Evolutionary conservation across 306 rosid species (phyloP), one percentile per base, ranked within the genome.

Genomic region (Gynostemma pentaphyllum): DNA sequence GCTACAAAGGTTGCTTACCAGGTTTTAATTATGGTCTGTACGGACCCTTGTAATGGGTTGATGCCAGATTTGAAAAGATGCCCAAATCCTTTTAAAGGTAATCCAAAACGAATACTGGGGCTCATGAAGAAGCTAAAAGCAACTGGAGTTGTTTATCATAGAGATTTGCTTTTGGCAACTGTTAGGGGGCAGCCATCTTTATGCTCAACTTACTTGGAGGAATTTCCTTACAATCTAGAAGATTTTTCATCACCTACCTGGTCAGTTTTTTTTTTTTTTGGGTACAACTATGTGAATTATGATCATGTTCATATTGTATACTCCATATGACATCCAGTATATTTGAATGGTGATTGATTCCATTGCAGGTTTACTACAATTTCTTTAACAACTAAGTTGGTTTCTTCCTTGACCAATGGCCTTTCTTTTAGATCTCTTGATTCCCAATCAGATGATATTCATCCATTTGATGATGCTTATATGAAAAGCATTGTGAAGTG

Each of bases 151-250:
- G 71, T 40, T 42, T 71, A 74, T 60, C 98, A 88, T 40, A 77
- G 76, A 66, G 85, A 92, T 66, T 77, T 92, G 72, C 92, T 92
- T 62, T 69, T 88, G 77, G 89, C 95, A 51, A 74, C 88, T 71
- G 91, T 79, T 64, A 62, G 74, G 53, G 82, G 82, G 53, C 80
- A 68, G 42, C 81, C 85, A 19, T 69, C 79, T 52, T 78, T 91
- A 53, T 95, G 85, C 75, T 80, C 85, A 74, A 78, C 79, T 9
- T 91, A 88, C 68, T 77, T 91, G 85, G 85, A 85, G 70, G 95
- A 85, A 83, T 91, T 88, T 71, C 96, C 96, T 27, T 84, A 82
- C 85, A 91, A 76, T 66, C 76, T 85, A 63, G 92, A 91, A 70
- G 85, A 85, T 69, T 78, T 34, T 69, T 63, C 74, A 30, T 80